Conservation (phyloP, 208 protist species). For the Angomonas deanei region DNA sequence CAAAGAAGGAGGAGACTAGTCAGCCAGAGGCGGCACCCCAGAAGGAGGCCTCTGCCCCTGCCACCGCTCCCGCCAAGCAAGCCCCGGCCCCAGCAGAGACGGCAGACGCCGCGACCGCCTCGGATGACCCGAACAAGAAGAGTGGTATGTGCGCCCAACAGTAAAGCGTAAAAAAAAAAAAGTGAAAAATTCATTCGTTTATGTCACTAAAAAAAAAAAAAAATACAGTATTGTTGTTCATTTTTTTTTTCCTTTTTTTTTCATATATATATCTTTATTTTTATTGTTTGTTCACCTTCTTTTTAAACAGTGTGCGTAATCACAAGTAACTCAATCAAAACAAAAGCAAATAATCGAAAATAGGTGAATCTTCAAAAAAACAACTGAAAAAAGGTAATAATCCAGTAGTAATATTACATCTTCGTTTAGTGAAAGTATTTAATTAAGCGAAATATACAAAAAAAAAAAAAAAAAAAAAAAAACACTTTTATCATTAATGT, state of each 20-base stretch:
- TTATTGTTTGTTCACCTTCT: slow-evolving; percentile 6
- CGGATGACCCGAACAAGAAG: slow-evolving; percentile 13
- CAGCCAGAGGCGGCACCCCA: neutral
- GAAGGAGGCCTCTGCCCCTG: slow-evolving; percentile 4
- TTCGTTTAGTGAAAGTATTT: neutral
- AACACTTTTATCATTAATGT: neutral
- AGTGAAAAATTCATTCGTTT: neutral
- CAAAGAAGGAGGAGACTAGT: slow-evolving; percentile 9
- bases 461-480: slow-evolving; percentile 4
- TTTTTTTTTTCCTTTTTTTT: slow-evolving; percentile 8
- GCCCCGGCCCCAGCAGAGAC: slow-evolving; percentile 2
- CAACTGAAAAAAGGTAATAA: neutral
- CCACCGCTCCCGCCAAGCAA: neutral
- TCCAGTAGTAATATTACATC: slow-evolving; percentile 11
- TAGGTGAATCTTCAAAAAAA: neutral
- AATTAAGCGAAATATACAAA: slow-evolving; percentile 11
- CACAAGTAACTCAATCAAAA: neutral
- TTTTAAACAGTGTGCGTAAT: slow-evolving; percentile 2
- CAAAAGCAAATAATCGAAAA: no score
- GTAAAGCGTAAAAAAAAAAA: neutral
- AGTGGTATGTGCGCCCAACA: slow-evolving; percentile 18
- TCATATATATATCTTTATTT: slow-evolving; percentile 6
- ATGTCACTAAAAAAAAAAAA: neutral
- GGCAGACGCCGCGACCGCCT: neutral
- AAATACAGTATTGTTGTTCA: neutral